Evolutionary conservation across 139 green algal genomes (phyloP).

Genomic region (Coelastrella sp.): DNA sequence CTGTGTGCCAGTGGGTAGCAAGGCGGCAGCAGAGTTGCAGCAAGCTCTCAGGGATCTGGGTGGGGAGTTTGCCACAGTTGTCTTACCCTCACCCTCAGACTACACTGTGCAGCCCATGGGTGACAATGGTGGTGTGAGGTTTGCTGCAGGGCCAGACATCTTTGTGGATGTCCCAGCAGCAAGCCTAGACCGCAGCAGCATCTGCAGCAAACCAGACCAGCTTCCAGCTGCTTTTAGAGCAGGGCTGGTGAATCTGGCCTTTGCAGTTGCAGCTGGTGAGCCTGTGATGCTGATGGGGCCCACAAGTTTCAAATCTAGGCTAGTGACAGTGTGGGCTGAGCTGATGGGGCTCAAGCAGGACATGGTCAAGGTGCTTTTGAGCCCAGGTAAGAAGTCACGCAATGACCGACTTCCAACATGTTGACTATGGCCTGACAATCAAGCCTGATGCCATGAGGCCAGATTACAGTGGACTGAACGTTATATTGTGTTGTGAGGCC

Average conservation of each 20-base stretch:
- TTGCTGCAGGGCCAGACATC: neutral
- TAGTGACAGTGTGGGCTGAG: constrained; percentile 47
- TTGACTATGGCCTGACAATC: too few species aligned
- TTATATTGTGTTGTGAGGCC: too few species aligned
- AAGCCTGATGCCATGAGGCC: too few species aligned
- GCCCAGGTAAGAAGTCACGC: constrained; percentile 32
- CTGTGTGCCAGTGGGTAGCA: neutral
- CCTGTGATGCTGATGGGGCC: constrained; percentile 52
- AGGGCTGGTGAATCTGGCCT: constrained; percentile 46
- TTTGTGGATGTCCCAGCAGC: constrained; percentile 14
- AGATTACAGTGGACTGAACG: too few species aligned
- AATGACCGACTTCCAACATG: too few species aligned
- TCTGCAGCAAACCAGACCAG: neutral
- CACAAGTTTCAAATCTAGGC: constrained; percentile 51
- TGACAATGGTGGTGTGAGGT: neutral
- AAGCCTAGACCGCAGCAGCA: neutral
- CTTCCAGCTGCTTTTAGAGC: constrained; percentile 31
- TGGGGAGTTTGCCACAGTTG: neutral
- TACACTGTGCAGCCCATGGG: neutral
- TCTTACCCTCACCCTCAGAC: neutral
- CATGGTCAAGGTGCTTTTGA: constrained; percentile 46
- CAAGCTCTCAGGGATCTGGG: neutral
- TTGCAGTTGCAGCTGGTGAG: constrained; percentile 50
- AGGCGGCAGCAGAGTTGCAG: constrained; percentile 18
- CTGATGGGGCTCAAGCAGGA: constrained; percentile 37